A percentile compares a stretch with the other conserved stretches of the same genome.
phyloP scores from a whole-genome alignment of 2,329 filamentous ascomycete genomes.

The Myriosclerotinia duriaeana region DNA sequence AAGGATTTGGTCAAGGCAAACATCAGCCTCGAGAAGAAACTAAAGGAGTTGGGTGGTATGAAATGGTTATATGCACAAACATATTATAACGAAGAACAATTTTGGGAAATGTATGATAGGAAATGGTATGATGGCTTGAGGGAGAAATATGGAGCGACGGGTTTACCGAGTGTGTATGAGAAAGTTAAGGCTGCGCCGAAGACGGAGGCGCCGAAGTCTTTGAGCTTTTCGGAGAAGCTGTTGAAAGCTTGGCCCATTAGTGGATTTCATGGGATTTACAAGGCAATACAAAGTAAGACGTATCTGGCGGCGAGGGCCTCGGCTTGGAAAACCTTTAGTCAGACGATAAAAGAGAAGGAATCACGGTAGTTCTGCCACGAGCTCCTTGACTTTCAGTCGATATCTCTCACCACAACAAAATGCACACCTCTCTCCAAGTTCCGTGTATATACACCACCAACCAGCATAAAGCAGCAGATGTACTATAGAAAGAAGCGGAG shows the following conservation, averaged over 20 bases:
- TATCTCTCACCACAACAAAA: not conserved
- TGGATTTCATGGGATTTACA: constrained; percentile 59
- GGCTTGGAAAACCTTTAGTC: constrained; percentile 32
- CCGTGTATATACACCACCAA: not conserved
- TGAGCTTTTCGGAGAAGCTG: constrained; percentile 44
- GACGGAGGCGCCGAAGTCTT: constrained; percentile 49
- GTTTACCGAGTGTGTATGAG: constrained; percentile 67
- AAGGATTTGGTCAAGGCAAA: constrained; percentile 68
- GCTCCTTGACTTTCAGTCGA: not conserved
- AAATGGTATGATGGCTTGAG: constrained; percentile 63
- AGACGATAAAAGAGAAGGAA: not conserved
- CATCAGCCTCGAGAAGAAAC: constrained; percentile 67
- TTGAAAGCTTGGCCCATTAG: constrained; percentile 56
- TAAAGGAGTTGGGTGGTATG: constrained; percentile 68
- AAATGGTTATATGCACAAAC: constrained; percentile 89
- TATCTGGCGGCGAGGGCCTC: constrained; percentile 37
- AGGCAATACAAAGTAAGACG: constrained; percentile 54
- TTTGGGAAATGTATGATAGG: constrained; percentile 63
- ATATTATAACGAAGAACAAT: constrained; percentile 73
- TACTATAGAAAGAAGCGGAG: not conserved
- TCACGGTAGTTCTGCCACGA: not conserved
- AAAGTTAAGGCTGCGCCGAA: constrained; percentile 59
- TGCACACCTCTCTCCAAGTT: not conserved
- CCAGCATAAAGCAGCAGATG: not conserved
- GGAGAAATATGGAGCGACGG: constrained; percentile 59